Base-by-base conservation (phyloP, 2,329 filamentous ascomycete species). In the Lasiodiplodia hormozganensis region DNA sequence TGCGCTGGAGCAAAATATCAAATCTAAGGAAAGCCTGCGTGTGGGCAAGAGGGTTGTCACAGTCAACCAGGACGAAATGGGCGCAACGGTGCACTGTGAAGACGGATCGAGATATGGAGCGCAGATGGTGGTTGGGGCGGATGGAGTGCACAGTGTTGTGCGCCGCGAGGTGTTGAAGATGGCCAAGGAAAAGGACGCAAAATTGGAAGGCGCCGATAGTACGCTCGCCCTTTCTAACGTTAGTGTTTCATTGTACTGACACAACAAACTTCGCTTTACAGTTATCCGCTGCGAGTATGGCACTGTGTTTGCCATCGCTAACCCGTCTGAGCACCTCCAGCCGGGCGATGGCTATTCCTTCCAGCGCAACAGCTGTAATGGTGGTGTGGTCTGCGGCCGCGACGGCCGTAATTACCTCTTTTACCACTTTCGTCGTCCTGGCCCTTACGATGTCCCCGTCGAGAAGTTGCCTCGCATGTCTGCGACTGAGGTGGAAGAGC, bases 401-500 rank as follows among this genome's bases (percentile, higher is more conserved):
- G 4, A 12, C 21, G 51, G 21, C 51, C 3, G 25, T 12, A 23
- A 28, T 11, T 53, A 11, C 11, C 51, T 53, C 23, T 28, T 28
- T 8, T 53, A 53, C 51, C 14, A 53, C 25, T 53, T 23, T 12
- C 51, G 51, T 12, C 4, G 25, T 4, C 51, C 11, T 12, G 11
- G 23, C 23, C 51, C 51, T 23, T 25, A 51, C n/a, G n/a, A n/a
- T 11, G 0, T 53, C 51, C 51, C 51, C 23, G 51, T 25, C 25
- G 51, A 53, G 11, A 1, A 2, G 23, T 73, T 76, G 5, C 75
- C 74, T 1, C 72, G 73, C 57, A 78, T 77, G 72, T 76, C 75
- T 14, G 72, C 75, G 0, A 72, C 76, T 8, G 79, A 81, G 38
- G 72, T 73, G 12, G 73, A 79, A 10, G 72, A 60, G 0, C 51